phyloP scores from a whole-genome alignment of 352 stramenopile genomes.

The Pythium vanterpoolii region DNA sequence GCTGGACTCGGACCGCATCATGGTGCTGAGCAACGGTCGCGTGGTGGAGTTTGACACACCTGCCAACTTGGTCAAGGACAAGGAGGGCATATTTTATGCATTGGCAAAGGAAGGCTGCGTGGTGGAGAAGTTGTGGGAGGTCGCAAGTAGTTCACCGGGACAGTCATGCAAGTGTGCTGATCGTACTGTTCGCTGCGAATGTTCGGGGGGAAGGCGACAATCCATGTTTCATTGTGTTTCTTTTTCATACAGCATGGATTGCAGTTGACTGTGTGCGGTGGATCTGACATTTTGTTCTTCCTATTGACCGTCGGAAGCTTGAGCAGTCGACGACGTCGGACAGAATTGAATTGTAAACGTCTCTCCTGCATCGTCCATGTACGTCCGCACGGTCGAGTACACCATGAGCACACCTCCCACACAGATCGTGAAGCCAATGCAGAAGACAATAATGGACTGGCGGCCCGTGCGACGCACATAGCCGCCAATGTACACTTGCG shows the following conservation, averaged over 20 bases:
- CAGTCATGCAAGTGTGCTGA: no score
- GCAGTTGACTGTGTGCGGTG: not conserved
- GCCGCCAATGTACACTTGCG: constrained; percentile 47
- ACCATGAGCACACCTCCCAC: constrained; percentile 46
- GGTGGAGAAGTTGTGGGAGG: not conserved
- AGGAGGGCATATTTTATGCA: not conserved
- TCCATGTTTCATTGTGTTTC: not conserved
- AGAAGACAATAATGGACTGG: constrained; percentile 54
- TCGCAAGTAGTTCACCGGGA: no score
- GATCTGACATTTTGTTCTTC: not conserved
- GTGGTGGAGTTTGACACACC: constrained; percentile 85
- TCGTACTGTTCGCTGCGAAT: not conserved
- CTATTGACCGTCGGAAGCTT: not conserved
- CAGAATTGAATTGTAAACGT: constrained; percentile 17
- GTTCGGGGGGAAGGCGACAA: not conserved
- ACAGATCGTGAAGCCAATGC: constrained; percentile 40
- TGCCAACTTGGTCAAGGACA: not conserved
- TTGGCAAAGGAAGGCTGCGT: not conserved
- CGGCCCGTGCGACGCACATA: constrained; percentile 48
- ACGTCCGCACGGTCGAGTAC: constrained; percentile 44
- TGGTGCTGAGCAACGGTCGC: constrained; percentile 94
- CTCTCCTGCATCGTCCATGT: constrained; percentile 38
- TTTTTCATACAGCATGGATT: not conserved
- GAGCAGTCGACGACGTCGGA: not conserved
- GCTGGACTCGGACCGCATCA: constrained; percentile 95